Conservation (phyloP, 805 yeast species). For the Suhomyces faveliae region DNA sequence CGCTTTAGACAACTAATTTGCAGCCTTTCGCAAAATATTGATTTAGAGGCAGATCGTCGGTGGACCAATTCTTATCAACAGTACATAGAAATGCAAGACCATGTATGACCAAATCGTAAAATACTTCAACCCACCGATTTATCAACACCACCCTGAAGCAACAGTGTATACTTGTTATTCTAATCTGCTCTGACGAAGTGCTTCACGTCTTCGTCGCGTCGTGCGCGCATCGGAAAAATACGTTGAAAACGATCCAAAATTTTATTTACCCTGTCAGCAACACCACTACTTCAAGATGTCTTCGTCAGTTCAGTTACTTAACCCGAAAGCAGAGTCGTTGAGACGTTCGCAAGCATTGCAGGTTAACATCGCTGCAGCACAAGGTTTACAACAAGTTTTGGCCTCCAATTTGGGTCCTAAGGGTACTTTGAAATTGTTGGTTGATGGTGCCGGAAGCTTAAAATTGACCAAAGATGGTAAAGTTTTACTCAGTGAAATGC, state of each 20-base stretch:
- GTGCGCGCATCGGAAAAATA: conserved; percentile 5
- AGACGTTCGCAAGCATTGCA: conserved; percentile 93
- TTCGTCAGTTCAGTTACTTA: conserved; percentile 77
- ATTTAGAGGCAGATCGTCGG: not conserved
- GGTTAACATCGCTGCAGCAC: conserved; percentile 94
- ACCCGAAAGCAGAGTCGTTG: conserved; percentile 97
- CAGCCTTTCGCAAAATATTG: not conserved
- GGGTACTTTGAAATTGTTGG: conserved; percentile 94
- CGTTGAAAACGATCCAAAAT: conserved; percentile 7
- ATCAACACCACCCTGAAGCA: too few relatives aligned
- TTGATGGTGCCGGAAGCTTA: conserved; percentile 94
- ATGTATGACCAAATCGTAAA: not conserved
- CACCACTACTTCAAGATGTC: conserved; percentile 32
- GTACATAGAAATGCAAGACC: too few relatives aligned
- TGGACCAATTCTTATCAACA: not conserved
- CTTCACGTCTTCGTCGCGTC: not conserved
- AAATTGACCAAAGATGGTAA: conserved; percentile 97
- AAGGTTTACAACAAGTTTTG: conserved; percentile 90
- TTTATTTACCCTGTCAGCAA: conserved; percentile 1
- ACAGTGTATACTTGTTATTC: too few relatives aligned
- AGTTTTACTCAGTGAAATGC: conserved; percentile 92
- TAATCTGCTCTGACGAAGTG: not conserved
- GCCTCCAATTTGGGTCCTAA: conserved; percentile 94
- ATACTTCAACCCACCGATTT: too few relatives aligned
- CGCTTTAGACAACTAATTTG: not conserved